These are phyloP conservation scores for Ceratobasidium sp. DNA, from an alignment of 1,284 basidiomycete species.

Conservation along the genomic window DNA sequence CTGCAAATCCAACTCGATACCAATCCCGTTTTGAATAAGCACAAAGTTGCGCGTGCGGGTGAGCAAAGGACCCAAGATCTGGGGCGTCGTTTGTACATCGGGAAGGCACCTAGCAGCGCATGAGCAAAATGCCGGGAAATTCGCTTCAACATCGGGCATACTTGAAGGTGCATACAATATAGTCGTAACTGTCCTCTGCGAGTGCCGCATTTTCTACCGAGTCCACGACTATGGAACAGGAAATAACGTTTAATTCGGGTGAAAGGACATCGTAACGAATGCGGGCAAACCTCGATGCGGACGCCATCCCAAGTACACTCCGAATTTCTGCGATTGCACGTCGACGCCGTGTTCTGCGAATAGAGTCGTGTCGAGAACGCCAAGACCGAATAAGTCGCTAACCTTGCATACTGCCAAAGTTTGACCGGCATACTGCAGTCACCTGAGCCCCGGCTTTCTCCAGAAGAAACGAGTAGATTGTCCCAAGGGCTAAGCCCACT, in stretches of 20 bases:
- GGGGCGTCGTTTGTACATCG: conserved; percentile 48
- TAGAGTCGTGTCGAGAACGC: not conserved
- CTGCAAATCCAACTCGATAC: conserved; percentile 51
- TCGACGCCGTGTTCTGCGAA: conserved; percentile 49
- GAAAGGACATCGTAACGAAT: not conserved
- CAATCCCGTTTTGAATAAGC: conserved; percentile 54
- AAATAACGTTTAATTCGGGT: not conserved
- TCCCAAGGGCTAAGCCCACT: conserved; percentile 47
- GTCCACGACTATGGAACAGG: conserved; percentile 45
- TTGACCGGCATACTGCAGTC: conserved; percentile 52
- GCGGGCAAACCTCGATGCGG: conserved; percentile 48
- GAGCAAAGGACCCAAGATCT: conserved; percentile 48
- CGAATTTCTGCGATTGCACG: conserved; percentile 48
- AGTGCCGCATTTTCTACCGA: conserved; percentile 49
- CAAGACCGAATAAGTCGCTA: conserved; percentile 24
- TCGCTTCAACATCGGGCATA: conserved; percentile 30
- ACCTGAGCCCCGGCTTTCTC: conserved; percentile 46
- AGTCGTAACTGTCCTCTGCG: conserved; percentile 46
- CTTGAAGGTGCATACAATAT: conserved; percentile 50
- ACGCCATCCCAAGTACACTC: conserved; percentile 46
- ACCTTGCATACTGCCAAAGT: conserved; percentile 48
- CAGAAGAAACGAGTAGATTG: conserved; percentile 48
- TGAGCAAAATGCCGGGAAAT: not conserved
- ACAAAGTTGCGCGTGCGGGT: conserved; percentile 46
- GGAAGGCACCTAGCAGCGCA: conserved; percentile 45